Evolutionary conservation across 768 basidiomycete genomes (phyloP).

Genomic region (Dioszegia aurantiaca): DNA sequence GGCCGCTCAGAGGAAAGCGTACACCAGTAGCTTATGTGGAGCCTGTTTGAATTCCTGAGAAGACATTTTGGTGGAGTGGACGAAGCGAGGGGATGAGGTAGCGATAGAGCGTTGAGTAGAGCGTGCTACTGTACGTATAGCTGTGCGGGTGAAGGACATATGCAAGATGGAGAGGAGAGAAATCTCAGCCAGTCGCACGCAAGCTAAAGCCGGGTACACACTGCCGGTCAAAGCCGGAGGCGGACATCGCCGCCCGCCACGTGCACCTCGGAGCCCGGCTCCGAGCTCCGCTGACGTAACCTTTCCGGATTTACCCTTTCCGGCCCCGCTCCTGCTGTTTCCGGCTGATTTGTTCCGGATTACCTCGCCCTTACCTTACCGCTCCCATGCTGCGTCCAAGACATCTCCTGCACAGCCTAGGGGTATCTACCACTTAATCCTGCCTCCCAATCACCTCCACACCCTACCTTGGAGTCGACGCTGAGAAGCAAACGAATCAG

Average conservation of each 20-base stretch:
- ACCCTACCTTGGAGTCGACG: no score
- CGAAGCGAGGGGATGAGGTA: neutral
- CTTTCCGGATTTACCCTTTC: constrained; percentile 7
- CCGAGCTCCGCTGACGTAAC: no score
- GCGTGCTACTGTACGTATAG: neutral
- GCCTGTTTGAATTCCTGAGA: constrained; percentile 36
- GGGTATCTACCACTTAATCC: no score
- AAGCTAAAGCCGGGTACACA: neutral
- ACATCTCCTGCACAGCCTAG: neutral
- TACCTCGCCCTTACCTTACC: no score
- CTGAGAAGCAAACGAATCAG: no score
- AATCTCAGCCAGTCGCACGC: no score
- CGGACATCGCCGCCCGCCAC: no score
- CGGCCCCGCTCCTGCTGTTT: no score
- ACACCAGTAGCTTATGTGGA: constrained; percentile 46
- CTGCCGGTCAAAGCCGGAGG: neutral
- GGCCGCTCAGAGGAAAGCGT: no score
- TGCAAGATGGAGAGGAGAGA: constrained; percentile 5
- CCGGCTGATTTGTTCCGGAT: neutral
- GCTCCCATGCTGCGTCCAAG: no score
- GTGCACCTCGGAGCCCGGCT: no score
- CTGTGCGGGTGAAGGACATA: constrained; percentile 3
- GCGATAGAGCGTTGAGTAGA: neutral
- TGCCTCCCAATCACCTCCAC: no score
- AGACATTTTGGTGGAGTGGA: constrained; percentile 14